phyloP scores from a whole-genome alignment of 169 alveolate genomes.

The Cryptosporidium tyzzeri region DNA sequence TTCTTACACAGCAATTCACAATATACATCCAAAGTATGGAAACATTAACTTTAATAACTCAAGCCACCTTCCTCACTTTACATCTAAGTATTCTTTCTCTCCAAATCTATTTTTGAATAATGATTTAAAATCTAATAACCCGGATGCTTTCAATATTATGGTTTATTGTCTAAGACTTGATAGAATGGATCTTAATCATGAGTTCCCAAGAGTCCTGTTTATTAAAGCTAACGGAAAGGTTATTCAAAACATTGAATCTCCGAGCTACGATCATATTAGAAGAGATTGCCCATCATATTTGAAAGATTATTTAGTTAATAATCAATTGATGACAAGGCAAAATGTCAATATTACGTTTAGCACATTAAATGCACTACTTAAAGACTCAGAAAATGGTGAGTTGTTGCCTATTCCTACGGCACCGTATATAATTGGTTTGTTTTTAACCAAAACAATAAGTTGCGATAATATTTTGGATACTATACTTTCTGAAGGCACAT shows the following conservation, averaged over 20 bases:
- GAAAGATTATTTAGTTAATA: conserved; percentile 4
- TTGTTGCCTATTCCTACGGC: conserved; percentile 64
- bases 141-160: conserved; percentile 1
- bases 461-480: conserved; percentile 11
- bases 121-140: not conserved
- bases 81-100: conserved; percentile 44
- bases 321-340: not conserved
- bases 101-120: conserved; percentile 21
- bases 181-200: conserved; percentile 67
- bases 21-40: conserved; percentile 74
- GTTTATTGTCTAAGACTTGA: conserved; percentile 70
- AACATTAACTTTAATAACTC: conserved; percentile 40
- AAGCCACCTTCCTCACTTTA: conserved; percentile 63
- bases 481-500: conserved; percentile 22
- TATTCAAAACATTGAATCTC: conserved; percentile 66
- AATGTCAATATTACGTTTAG: conserved; percentile 45
- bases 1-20: conserved; percentile 72
- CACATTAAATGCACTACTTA: conserved; percentile 52
- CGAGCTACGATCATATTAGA: conserved; percentile 70
- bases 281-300: conserved; percentile 66
- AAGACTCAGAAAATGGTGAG: not conserved
- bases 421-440: conserved; percentile 67
- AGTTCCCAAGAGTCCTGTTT: conserved; percentile 42
- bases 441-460: conserved; percentile 22
- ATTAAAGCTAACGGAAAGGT: conserved; percentile 27